Evolutionary conservation across 352 stramenopile species (phyloP), one percentile per base, ranked within the genome.

Genomic region (Discostella stelligera): DNA sequence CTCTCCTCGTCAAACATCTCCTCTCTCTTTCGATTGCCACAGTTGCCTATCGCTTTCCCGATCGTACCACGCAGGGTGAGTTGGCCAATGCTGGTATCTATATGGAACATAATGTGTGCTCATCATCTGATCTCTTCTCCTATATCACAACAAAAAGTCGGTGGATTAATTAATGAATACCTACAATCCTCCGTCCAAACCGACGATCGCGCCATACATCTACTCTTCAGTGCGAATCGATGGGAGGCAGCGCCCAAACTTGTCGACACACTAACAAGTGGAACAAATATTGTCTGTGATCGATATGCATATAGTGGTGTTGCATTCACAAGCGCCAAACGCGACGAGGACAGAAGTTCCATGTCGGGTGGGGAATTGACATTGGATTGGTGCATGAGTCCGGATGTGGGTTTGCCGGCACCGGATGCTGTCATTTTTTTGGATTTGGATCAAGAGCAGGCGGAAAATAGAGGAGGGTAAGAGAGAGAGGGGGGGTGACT

Each of bases 171-270:
- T 84, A 95, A 99, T 82, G 71, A 90, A 55, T 99, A 99, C 85
- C 85, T 99, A 21, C 95, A 91, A 52, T 79, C 82, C 59, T 80
- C 66, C 21, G 46, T 96, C 89, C 64, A 90, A 80, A 48, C 92
- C 82, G 96, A 99, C 83, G 97, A 99, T 91, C 93, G 94, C 54
- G 95, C 94, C 23, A 97, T 99, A 66, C 98, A 99, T 87, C 88
- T 99, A 48, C 90, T 99, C 25, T 99, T 99, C 89, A 97, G 95
- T 41, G 97, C 97, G 18, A 99, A 99, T 89, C 95, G 98, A 56
- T 99, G 97, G 98, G 98, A 99, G 82, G 92, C 94, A n/a, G 92
- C 79, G n/a, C 75, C 85, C 8, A 80, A 82, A 59, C 63, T 93
- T 4, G 49, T 58, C 21, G 41, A 86, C 21, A 83, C 82, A 20